Evolutionary conservation across 164 flowering plant genomes (phyloP), one percentile per base, ranked within the genome.

Genomic region (Cinnamomum chago): DNA sequence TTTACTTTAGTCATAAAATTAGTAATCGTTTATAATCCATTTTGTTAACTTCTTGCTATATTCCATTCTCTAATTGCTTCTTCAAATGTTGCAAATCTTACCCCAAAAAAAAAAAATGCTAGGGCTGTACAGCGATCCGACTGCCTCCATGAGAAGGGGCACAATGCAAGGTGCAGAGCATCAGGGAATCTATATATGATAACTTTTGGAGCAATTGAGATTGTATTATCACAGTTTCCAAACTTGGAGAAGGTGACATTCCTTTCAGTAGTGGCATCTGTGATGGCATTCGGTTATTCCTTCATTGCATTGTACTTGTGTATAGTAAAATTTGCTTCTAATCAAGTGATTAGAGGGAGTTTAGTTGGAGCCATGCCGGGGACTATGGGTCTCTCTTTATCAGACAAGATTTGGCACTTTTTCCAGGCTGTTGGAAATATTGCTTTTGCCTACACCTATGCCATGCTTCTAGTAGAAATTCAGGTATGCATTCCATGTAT

Each of bases 401-500:
- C 83, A 1, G 58, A 77, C 17, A 84, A 73, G 71, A 55, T 78
- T 28, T 84, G 85, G 84, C 75, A 81, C 52, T 68, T 68, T 3
- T 81, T 82, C 58, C 86, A 83, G 71, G 85, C 84, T 71, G 77
- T 85, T 2, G 86, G 86, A 62, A 85, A 85, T 51, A 82, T 85
- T 72, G 86, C 85, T 17, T 83, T 85, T 58, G 86, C 88, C 50
- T 85, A 76, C 66, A 82, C 81, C 30, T 85, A 77, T 28, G 78
- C 83, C n/a, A 68, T 72, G 71, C 76, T 85, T 11, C 70, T 85
- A 25, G 58, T 85, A 1, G 88, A 85, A 81, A 83, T 85, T 50
- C 86, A 85, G 86, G 88, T 85, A 71, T 9, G 35, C 10, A 27
- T 40, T 5, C 11, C 47, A 35, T 35, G 10, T 35, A 5, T 35